Conservation (phyloP, 23 red algal genomes). For the Gracilaria domingensis region DNA sequence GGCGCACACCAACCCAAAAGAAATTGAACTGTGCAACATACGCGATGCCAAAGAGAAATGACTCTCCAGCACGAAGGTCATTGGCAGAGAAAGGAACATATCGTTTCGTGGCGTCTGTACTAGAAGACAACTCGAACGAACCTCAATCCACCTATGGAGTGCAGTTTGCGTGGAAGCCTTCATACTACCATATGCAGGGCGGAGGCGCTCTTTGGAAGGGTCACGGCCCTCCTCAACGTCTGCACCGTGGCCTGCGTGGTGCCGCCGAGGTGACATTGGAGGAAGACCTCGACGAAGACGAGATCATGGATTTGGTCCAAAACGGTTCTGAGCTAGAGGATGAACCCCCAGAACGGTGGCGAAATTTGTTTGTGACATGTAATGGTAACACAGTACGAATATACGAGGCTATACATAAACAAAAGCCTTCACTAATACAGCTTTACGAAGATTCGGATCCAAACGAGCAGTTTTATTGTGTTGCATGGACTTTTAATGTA, state of each 20-base stretch:
- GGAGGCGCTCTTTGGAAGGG: constrained; percentile 56
- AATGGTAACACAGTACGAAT: constrained; percentile 71
- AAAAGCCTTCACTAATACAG: constrained; percentile 60
- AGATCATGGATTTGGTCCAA: constrained; percentile 27
- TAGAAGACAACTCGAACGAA: constrained; percentile 39
- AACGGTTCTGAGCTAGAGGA: not conserved
- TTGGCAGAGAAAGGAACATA: constrained; percentile 20
- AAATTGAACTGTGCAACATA: not conserved
- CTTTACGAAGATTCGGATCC: constrained; percentile 67
- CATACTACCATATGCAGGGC: constrained; percentile 58
- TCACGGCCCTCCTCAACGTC: constrained; percentile 12
- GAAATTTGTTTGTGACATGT: constrained; percentile 64
- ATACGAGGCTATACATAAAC: constrained; percentile 52
- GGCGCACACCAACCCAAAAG: too few species aligned
- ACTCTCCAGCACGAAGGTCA: not conserved
- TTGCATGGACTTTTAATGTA: constrained; percentile 80
- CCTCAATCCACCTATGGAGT: constrained; percentile 66
- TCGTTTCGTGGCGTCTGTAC: constrained; percentile 35
- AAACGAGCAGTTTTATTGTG: constrained; percentile 82
- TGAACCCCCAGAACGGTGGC: constrained; percentile 25
- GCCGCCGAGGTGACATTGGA: constrained; percentile 2
- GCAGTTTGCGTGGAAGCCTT: constrained; percentile 65
- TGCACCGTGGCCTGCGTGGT: constrained; percentile 10
- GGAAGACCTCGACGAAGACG: constrained; percentile 46
- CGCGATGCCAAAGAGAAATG: constrained; percentile 14